Evolutionary conservation across 192 early-diverging fungal species (phyloP), one percentile per base, ranked within the genome.

Genomic region (Allomyces javanicus): DNA sequence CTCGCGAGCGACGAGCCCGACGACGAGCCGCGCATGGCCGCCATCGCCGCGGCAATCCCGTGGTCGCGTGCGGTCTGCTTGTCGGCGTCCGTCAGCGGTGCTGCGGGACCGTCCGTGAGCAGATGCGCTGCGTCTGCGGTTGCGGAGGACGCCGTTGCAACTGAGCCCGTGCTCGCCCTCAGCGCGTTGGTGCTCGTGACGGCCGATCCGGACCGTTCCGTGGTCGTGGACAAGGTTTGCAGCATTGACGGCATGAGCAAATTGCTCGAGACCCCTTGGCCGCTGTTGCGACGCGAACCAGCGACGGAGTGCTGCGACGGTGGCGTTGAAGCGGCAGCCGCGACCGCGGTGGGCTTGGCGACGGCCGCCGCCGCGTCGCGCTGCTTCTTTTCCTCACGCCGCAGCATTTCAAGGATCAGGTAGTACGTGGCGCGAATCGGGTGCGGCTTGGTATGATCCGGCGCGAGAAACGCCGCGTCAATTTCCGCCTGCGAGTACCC

Each of bases 361-460:
- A 21, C 25, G 40, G 62, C 58, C 22, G 67, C 61, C n/a, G 63
- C 50, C 22, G 69, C 63, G n/a, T 62, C 63, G 27, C 73, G 24
- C 62, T 61, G 17, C 23, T 64, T 44, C 23, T 66, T 62, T 44
- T 79, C 72, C 70, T 83, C 79, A 44, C 79, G 44, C 26, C 27
- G 63, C 24, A 81, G 61, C 81, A 83, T 81, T 65, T 83, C 81
- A 22, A 64, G 55, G 40, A 83, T 65, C 61, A 83, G 65, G 64
- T 71, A 78, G 67, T 83, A 83, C n/a, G 78, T 80, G 25, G 77
- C 69, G 21, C 77, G 72, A 17, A 82, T 73, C 63, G 79, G 73
- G 44, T 71, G 61, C 40, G 76, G 76, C 21, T 66, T 58, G 25
- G 22, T n/a, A 24, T 24, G 64, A 44, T 64, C 70, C 55, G 70